Evolutionary conservation across 164 flowering plant genomes (phyloP).

Genomic region (Stephania cephalantha): DNA sequence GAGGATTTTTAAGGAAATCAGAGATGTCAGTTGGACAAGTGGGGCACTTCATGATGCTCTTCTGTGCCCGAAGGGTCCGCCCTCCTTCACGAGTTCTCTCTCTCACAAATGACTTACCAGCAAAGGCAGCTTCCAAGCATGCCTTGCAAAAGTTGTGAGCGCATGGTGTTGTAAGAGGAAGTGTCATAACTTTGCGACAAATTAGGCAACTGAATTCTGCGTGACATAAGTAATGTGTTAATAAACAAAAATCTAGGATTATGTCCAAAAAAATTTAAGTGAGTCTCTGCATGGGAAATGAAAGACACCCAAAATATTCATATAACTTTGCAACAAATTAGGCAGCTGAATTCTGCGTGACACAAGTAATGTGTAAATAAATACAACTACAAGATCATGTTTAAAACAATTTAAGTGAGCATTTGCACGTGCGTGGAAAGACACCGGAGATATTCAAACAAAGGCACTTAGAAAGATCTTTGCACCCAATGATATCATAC

Average conservation of each 20-base stretch:
- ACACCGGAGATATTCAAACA: too few species aligned
- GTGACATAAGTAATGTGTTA: slow-evolving; percentile 2
- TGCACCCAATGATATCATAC: slow-evolving; percentile 21
- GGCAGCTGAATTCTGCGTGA: background rate
- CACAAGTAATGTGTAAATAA: background rate
- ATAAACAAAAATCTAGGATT: background rate
- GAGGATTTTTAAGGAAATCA: slow-evolving; percentile 66
- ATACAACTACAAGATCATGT: background rate
- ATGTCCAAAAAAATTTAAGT: background rate
- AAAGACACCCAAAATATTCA: background rate
- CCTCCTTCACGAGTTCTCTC: slow-evolving; percentile 58
- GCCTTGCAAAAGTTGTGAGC: slow-evolving; percentile 93
- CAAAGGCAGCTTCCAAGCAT: slow-evolving; percentile 70
- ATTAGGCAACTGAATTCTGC: slow-evolving; percentile 73
- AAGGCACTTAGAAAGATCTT: background rate
- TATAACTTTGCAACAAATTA: background rate
- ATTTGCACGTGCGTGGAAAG: too few species aligned
- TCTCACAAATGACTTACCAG: slow-evolving; percentile 49
- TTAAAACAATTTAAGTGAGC: too few species aligned
- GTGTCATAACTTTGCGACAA: slow-evolving; percentile 61
- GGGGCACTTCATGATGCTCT: slow-evolving; percentile 75
- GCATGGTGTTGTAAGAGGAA: slow-evolving; percentile 85
- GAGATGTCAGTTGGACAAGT: slow-evolving; percentile 58
- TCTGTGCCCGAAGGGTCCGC: slow-evolving; percentile 55
- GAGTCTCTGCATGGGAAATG: background rate